These are phyloP conservation scores for Helianthus annuus DNA, from an alignment of 129 eudicot species.

Conservation along the genomic window HanXRQr2.0-SUNRISE NC_035441.2:53512303-53512802, in stretches of 20 bases:
- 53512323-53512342: not conserved
- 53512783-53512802: no score
- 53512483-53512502: not conserved
- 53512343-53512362: constrained; percentile 6
- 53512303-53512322: constrained; percentile 6
- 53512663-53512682: constrained; percentile 7
- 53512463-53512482: not conserved
- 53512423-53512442: constrained; percentile 21
- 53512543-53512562: not conserved
- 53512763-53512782: not conserved
- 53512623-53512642: not conserved
- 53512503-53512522: no score
- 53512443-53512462: not conserved
- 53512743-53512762: not conserved
- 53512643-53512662: not conserved
- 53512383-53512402: not conserved
- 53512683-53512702: not conserved
- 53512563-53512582: not conserved
- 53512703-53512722: not conserved
- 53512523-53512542: not conserved
- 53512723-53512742: not conserved
- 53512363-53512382: not conserved
- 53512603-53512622: not conserved
- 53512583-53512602: not conserved
- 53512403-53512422: not conserved